Evolutionary conservation across 2,329 filamentous ascomycete genomes (phyloP), one percentile per base, ranked within the genome.

Genomic region (Karstenula rhodostoma): DNA sequence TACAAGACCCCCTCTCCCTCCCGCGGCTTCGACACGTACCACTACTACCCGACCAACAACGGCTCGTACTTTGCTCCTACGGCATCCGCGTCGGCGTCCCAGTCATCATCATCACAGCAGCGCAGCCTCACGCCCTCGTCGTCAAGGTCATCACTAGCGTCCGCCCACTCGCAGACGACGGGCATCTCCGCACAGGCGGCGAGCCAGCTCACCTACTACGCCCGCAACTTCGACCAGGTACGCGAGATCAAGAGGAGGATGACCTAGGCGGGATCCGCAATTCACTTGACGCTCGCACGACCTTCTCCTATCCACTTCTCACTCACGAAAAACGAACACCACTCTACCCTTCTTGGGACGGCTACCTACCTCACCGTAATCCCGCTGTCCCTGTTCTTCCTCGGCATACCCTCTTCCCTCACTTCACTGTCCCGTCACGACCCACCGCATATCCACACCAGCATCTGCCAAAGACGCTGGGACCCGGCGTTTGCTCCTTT

Each of bases 191-290:
- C 91, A 66, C 90, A 91, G 78, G 89, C 91, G 29, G 88, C 88
- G 71, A 89, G 87, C 77, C 93, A 96, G 77, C 86, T 97, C 37
- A 88, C 90, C 74, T 90, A 90, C 67, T 97, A 97, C 78, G 91
- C 92, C 67, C 91, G 90, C 74, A 93, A 91, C 2, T 97, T 97
- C 76, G 94, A 97, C 78, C 91, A 93, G 67, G 89, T 90, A 59
- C 86, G 91, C 79, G 88, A 81, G 85, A 71, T 77, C 57, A 81
- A 80, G 73, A 78, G 81, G 68, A 72, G 79, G 69, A 72, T 72
- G 63, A 78, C 73, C 19, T 61, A 49, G 25, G 49, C 29, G 17
- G 17, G 17, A 10, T 6, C n/a, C 12, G 4, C 50, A 15, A 9
- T 51, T 29, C n/a, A 44, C 8, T 32, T 10, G 2, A 32, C 29